A percentile compares a stretch with the other conserved stretches of the same genome.
Evolutionary conservation across 176 grass and related monocot species (phyloP).

Genomic region (Oryza nivara): DNA sequence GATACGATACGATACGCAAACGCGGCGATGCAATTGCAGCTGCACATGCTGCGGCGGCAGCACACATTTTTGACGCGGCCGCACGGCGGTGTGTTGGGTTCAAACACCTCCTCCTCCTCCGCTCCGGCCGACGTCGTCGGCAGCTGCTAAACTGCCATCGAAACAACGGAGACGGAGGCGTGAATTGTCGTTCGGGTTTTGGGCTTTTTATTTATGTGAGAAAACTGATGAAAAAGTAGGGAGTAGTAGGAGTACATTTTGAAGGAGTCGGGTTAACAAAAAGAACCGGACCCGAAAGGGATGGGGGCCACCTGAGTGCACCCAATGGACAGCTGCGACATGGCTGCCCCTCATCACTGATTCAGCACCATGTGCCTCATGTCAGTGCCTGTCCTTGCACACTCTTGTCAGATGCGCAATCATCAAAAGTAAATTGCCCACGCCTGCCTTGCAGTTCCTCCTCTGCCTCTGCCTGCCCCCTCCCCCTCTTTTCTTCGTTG

Average conservation of each 20-base stretch:
- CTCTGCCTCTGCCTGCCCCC: too few relatives aligned
- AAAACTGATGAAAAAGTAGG: too few relatives aligned
- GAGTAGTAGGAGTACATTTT: too few relatives aligned
- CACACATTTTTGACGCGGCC: too few relatives aligned
- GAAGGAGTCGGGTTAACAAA: not conserved
- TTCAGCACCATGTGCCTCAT: conserved; percentile 66
- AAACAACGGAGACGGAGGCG: not conserved
- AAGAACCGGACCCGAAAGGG: not conserved
- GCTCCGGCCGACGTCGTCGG: too few relatives aligned
- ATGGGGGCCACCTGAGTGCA: not conserved
- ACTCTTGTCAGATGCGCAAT: conserved; percentile 12
- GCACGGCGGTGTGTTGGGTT: not conserved
- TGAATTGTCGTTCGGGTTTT: not conserved
- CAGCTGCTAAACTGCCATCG: too few relatives aligned
- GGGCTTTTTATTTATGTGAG: not conserved
- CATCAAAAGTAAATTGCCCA: conserved; percentile 15
- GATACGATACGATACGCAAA: too few relatives aligned
- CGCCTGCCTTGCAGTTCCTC: not conserved
- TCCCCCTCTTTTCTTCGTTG: too few relatives aligned
- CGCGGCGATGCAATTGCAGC: too few relatives aligned
- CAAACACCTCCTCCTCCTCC: not conserved
- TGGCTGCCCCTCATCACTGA: conserved; percentile 39
- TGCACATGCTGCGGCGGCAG: too few relatives aligned
- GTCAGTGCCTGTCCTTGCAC: conserved; percentile 49
- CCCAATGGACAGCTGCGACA: conserved; percentile 34